Percentiles rank a stretch among this genome's conserved stretches.
Evolutionary conservation across 495 filamentous ascomycete species (phyloP).

Genomic region (Pseudotulostoma volvatum): DNA sequence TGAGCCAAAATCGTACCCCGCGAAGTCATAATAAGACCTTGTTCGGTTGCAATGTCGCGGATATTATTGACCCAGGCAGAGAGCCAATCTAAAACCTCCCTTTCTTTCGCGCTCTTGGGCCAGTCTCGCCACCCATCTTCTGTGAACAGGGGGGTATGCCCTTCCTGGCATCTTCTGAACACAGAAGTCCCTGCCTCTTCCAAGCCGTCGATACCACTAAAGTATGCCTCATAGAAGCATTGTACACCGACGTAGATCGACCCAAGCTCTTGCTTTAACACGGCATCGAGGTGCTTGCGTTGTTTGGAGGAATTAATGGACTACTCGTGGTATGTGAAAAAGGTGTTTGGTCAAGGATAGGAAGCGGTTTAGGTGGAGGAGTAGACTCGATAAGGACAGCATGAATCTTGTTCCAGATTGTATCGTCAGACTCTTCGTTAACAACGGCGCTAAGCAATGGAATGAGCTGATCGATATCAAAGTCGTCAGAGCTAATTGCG

Average conservation of each 20-base stretch:
- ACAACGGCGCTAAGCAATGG: neutral
- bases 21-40: neutral
- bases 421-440: neutral
- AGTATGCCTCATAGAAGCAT: slow-evolving; percentile 19
- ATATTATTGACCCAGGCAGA: neutral
- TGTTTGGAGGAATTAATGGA: neutral
- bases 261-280: slow-evolving; percentile 3
- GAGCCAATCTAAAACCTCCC: neutral
- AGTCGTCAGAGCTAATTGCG: no score
- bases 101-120: neutral
- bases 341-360: neutral
- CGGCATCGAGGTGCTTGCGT: neutral
- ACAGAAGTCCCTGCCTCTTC: slow-evolving; percentile 2
- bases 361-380: neutral
- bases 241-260: slow-evolving; percentile 15
- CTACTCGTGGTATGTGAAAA: neutral
- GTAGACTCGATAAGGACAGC: neutral
- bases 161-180: slow-evolving; percentile 19
- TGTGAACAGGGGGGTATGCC: slow-evolving; percentile 6
- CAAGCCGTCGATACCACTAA: slow-evolving; percentile 6
- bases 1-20: no score
- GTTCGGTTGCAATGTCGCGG: neutral
- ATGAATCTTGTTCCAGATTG: neutral
- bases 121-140: slow-evolving; percentile 2
- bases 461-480: neutral